Evolutionary conservation across 139 green algal genomes (phyloP).

Genomic region (Marvania coccoides): DNA sequence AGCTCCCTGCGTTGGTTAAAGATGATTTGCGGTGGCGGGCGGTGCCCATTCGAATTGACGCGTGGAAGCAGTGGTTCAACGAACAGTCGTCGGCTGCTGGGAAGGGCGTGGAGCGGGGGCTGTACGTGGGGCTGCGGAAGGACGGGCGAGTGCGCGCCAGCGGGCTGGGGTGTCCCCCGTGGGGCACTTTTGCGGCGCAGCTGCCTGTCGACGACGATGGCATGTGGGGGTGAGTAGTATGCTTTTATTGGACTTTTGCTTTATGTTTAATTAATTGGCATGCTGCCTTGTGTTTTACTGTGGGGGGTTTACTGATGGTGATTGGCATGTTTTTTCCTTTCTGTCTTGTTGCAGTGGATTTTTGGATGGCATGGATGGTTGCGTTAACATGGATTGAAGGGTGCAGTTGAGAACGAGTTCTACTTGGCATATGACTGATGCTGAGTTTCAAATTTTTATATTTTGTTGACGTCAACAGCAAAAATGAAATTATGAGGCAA

Average conservation of each 20-base stretch:
- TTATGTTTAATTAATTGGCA: neutral
- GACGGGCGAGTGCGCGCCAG: slow-evolving; percentile 65
- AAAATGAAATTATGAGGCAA: too few species aligned
- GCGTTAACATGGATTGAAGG: slow-evolving; percentile 18
- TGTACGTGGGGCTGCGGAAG: slow-evolving; percentile 70
- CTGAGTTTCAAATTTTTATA: neutral
- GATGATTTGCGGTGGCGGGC: slow-evolving; percentile 41
- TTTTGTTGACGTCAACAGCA: too few species aligned
- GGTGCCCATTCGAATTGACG: slow-evolving; percentile 26
- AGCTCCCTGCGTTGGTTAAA: neutral
- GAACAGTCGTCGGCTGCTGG: slow-evolving; percentile 49
- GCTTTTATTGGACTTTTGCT: neutral
- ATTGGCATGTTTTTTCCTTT: too few species aligned
- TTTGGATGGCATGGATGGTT: slow-evolving; percentile 68
- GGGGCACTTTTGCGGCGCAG: slow-evolving; percentile 43
- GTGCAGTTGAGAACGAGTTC: too few species aligned
- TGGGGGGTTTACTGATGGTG: too few species aligned
- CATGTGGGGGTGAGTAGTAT: slow-evolving; percentile 4
- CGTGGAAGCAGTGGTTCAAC: slow-evolving; percentile 60
- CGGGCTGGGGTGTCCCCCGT: slow-evolving; percentile 54
- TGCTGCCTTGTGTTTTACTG: neutral
- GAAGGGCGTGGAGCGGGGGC: slow-evolving; percentile 10
- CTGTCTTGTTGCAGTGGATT: too few species aligned
- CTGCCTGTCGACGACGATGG: slow-evolving; percentile 55
- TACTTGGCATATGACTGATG: too few species aligned